Evolutionary conservation across 768 basidiomycete genomes (phyloP).

Genomic region (Hericium alpestre): DNA sequence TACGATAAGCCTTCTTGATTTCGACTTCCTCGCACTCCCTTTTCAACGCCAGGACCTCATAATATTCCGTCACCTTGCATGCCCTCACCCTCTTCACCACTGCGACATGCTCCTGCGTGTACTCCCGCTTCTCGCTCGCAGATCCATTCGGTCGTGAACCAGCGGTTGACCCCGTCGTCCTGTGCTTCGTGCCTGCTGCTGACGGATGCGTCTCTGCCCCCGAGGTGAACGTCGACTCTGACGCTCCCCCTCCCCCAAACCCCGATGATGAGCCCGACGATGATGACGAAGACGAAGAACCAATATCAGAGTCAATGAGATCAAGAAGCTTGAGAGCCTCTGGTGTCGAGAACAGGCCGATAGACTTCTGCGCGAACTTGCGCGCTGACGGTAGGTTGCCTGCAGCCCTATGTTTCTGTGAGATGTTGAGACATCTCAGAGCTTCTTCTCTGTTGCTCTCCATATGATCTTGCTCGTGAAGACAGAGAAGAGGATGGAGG

Average conservation of each 20-base stretch:
- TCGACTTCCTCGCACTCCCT: slow-evolving; percentile 76
- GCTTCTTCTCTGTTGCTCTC: slow-evolving; percentile 91
- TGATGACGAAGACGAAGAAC: slow-evolving; percentile 29
- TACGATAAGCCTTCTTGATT: slow-evolving; percentile 92
- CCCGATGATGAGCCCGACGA: slow-evolving; percentile 20
- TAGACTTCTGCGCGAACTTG: slow-evolving; percentile 84
- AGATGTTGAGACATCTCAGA: slow-evolving; percentile 67
- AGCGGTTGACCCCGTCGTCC: slow-evolving; percentile 34
- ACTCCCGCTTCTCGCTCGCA: slow-evolving; percentile 41
- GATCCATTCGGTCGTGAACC: slow-evolving; percentile 49
- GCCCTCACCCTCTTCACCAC: slow-evolving; percentile 77
- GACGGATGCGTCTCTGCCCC: slow-evolving; percentile 64
- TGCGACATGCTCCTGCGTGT: slow-evolving; percentile 71
- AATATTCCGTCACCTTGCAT: slow-evolving; percentile 87
- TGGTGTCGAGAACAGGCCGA: slow-evolving; percentile 69
- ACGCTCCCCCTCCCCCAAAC: slow-evolving; percentile 18
- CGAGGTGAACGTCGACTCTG: slow-evolving; percentile 34
- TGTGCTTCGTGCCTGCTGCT: slow-evolving; percentile 58
- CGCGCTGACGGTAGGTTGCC: slow-evolving; percentile 69
- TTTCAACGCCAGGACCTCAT: slow-evolving; percentile 77
- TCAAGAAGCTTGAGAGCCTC: slow-evolving; percentile 62
- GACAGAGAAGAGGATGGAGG: no score
- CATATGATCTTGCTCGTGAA: slow-evolving; percentile 28
- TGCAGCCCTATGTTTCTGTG: slow-evolving; percentile 60
- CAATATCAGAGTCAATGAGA: slow-evolving; percentile 48